Base-by-base conservation (phyloP, 257 asterid species). In the Penstemon davidsonii region DNA sequence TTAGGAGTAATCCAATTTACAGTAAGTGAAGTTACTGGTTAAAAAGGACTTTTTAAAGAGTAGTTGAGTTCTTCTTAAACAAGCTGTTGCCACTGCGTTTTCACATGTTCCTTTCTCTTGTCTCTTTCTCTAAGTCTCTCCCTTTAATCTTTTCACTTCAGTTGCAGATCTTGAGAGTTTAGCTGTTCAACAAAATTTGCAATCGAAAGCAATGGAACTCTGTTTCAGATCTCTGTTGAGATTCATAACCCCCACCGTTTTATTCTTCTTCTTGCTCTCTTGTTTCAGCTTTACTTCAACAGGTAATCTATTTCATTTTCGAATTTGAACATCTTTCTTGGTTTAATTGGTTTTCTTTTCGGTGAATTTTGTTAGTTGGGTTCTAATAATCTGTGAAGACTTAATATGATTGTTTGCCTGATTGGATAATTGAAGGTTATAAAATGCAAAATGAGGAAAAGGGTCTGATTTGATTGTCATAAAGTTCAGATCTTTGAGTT, bases 211-310 rank as follows among this genome's bases (percentile, higher is more conserved):
- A 68, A 86, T 88, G 96, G 80, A 55, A 8, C 52, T 68, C 64
- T 69, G 76, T 57, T 66, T 58, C 70, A 75, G 79, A 76, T 86
- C 86, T 69, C 61, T 70, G 25, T 37, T 57, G 44, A 84, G 65
- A 71, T 56, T 82, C 72, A 49, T 71, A 44, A 39, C 67, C 64
- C 70, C 73, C 74, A 15, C 81, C 75, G 18, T 78, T 66, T 19
- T 73, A 55, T 64, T 83, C 36, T 61, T 79, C 13, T 70, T 85
- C 66, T 78, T 80, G 73, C 42, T 84, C 53, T 81, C 84, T 75
- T 88, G 84, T 76, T 79, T 76, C 85, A 79, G 62, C 71, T 84
- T 85, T 71, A 67, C 85, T 55, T 71, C 95, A 11, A 81, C 84
- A 77, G 93, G 96, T 85, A 71, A 55, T 49, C 68, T 3, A 0